Percentiles rank a stretch among this genome's conserved stretches.
These are phyloP conservation scores for Pseudonitzschia multiseries DNA, from an alignment of 108 stramenopile species.

Conservation along the genomic window DNA sequence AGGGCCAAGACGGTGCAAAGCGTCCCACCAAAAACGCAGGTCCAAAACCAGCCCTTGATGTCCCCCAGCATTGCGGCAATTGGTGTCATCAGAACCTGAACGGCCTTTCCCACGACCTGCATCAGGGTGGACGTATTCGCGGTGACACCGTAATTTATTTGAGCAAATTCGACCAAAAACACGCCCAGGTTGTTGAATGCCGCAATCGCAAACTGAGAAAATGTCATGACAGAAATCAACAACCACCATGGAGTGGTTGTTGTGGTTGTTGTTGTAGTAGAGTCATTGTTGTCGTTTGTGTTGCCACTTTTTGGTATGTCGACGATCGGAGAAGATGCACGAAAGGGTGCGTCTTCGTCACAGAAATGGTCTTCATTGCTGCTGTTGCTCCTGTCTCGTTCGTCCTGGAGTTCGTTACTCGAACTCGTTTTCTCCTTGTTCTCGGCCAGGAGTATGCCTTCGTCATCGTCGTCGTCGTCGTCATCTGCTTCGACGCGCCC, in stretches of 20 bases:
- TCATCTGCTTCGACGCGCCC: not conserved
- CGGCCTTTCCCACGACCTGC: conserved; percentile 13
- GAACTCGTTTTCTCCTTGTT: not conserved
- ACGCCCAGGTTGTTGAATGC: conserved; percentile 15
- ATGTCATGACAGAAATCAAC: conserved; percentile 8
- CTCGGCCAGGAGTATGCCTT: not conserved
- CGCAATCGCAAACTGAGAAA: conserved; percentile 14
- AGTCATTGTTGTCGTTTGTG: not conserved
- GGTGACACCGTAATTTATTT: conserved; percentile 9
- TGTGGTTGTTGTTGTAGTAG: not conserved
- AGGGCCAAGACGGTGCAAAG: conserved; percentile 14
- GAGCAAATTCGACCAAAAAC: conserved; percentile 9
- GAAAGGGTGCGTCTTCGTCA: not conserved
- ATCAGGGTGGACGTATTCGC: conserved; percentile 15
- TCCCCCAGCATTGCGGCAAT: conserved; percentile 12
- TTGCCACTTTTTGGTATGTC: not conserved
- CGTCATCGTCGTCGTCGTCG: not conserved
- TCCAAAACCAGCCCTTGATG: conserved; percentile 16
- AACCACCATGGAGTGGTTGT: conserved; percentile 7
- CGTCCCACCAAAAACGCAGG: conserved; percentile 13
- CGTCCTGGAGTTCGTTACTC: not conserved
- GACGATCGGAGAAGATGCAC: not conserved
- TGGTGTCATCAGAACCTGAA: conserved; percentile 18
- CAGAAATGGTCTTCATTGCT: not conserved
- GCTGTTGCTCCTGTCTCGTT: not conserved